phyloP scores from a whole-genome alignment of 345 rosid genomes.

The Eucalyptus viminalis region DNA sequence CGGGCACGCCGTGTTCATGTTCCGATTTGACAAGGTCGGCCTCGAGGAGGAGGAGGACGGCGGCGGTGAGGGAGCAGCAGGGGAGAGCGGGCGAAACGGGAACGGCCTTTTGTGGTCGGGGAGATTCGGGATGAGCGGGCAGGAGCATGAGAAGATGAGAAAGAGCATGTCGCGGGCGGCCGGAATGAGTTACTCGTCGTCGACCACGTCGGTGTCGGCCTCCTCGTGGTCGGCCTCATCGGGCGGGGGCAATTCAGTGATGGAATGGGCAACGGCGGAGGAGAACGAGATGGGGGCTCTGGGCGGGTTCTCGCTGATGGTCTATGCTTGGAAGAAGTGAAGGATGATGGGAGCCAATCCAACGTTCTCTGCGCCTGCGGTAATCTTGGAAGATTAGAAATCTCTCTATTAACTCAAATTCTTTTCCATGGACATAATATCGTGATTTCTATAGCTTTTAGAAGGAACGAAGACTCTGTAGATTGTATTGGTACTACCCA shows the following conservation, averaged over 20 bases:
- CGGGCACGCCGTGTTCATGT: constrained; percentile 70
- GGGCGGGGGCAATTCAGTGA: constrained; percentile 55
- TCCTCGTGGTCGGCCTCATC: constrained; percentile 64
- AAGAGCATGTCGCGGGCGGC: constrained; percentile 34
- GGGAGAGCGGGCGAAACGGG: neutral
- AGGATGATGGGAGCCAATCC: neutral
- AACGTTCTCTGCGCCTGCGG: neutral
- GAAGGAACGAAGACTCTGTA: neutral
- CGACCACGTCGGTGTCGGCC: constrained; percentile 48
- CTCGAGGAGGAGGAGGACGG: neutral
- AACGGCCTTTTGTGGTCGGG: neutral
- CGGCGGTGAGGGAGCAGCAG: neutral
- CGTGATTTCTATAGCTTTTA: neutral
- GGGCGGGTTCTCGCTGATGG: constrained; percentile 56
- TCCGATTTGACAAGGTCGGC: constrained; percentile 41
- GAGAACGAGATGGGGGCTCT: constrained; percentile 32
- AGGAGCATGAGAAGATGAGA: constrained; percentile 67
- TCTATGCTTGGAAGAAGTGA: constrained; percentile 55
- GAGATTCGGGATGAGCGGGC: constrained; percentile 27
- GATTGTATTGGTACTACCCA: neutral
- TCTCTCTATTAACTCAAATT: neutral
- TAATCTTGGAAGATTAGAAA: neutral
- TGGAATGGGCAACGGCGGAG: constrained; percentile 80
- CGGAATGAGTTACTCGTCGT: constrained; percentile 14
- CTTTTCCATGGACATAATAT: neutral